Evolutionary conservation across 352 stramenopile genomes (phyloP).

Genomic region (Pythium dissotocum): DNA sequence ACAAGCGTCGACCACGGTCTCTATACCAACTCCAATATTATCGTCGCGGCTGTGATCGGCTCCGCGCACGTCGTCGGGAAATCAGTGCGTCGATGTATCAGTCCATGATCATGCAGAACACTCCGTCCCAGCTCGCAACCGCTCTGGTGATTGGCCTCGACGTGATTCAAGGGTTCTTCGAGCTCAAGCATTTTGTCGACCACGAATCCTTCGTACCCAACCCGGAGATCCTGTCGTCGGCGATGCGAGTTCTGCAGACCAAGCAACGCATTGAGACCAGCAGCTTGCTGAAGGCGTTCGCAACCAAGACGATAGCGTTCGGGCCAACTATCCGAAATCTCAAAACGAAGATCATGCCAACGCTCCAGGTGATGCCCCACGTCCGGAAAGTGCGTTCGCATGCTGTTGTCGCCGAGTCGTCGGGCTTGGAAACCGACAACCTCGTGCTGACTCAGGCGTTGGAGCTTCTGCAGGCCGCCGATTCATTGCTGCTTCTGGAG

Average conservation of each 20-base stretch:
- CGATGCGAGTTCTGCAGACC: neutral
- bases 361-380: neutral
- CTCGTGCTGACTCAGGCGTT: neutral
- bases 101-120: constrained; percentile 19
- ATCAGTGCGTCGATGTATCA: constrained; percentile 15
- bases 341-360: neutral
- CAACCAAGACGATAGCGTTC: too few species aligned
- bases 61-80: neutral
- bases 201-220: neutral
- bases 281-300: neutral
- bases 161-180: constrained; percentile 2
- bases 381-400: neutral
- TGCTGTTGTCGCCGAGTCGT: neutral
- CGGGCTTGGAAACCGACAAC: neutral
- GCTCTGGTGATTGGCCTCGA: constrained; percentile 13
- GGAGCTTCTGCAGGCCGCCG: neutral
- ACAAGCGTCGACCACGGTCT: neutral
- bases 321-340: too few species aligned
- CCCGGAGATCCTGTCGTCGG: neutral
- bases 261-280: neutral
- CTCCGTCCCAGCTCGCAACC: neutral
- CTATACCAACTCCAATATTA: neutral
- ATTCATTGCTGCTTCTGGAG: constrained; percentile 4
- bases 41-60: neutral
- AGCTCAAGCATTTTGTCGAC: neutral